Base-by-base conservation (phyloP, 2,329 filamentous ascomycete genomes). In the Zalaria obscura region DNA sequence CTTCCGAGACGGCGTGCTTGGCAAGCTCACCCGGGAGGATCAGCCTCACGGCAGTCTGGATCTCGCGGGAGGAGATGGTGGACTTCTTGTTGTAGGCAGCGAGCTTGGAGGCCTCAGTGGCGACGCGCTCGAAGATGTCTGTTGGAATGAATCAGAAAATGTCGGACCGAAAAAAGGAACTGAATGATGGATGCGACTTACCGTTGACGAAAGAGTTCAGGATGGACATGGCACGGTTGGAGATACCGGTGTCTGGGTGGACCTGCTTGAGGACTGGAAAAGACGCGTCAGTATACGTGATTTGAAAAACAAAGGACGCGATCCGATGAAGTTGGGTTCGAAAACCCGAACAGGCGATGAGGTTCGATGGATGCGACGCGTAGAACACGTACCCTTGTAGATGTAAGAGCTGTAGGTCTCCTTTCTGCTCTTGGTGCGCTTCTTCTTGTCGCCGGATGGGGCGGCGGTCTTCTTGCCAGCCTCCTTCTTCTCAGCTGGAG, bases 51-150 rank as follows among this genome's bases (percentile, higher is more conserved):
- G 91, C 95, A 57, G 91, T 98, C 78, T 98, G 91, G 64, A 98
- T 98, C 73, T 98, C 91, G 62, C 91, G 83, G 54, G 91, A 96
- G 41, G 89, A 96, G 71, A 98, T 98, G 65, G 91, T 98, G 40
- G 89, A 96, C 78, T 98, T 98, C 83, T 96, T 98, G 83, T 98
- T 98, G 78, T 98, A 98, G 50, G 91, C 91, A 55, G 91, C 91
- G 48, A 98, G 82, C 82, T 98, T 98, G 65, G 86, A 94, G 40
- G 91, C 91, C 72, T 98, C 91, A 45, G 91, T 95, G 52, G 91
- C 91, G 56, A 98, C 89, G 57, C 91, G 88, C 81, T 98, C 91
- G 67, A 98, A 98, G 66, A 98, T 98, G 61, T 98, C 87, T 91
- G 47, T n/a, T 27, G 33, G 42, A 3, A 25, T 9, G 29, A 41